Conservation (phyloP, 208 protist genomes). For the Trichomonas vaginalis region DNA sequence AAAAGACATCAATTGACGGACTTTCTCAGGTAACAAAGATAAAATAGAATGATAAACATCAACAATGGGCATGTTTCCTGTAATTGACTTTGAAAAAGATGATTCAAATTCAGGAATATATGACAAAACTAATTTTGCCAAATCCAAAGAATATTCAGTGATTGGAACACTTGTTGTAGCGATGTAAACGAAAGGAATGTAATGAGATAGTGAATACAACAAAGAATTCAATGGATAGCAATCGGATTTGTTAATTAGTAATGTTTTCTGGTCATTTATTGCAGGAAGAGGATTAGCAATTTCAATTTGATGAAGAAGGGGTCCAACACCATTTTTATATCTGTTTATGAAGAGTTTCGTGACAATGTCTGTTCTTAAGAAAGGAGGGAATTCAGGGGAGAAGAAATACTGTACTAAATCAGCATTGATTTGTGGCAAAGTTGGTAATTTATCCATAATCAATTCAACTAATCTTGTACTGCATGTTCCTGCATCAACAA, state of each 20-base stretch:
- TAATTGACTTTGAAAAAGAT: neutral
- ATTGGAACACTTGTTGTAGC: neutral
- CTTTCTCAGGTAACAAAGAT: neutral
- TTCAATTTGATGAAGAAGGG: neutral
- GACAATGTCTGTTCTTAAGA: neutral
- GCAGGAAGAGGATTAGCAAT: neutral
- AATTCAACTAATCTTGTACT: neutral
- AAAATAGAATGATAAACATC: neutral
- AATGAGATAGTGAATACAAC: neutral
- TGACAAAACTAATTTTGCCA: neutral
- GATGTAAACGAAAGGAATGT: neutral
- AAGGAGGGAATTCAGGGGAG: neutral
- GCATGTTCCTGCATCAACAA: neutral
- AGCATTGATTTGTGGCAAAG: neutral
- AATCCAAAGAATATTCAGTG: neutral
- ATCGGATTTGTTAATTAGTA: neutral
- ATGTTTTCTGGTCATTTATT: neutral
- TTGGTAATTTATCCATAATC: neutral
- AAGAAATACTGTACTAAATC: neutral
- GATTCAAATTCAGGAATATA: neutral
- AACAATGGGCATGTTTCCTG: neutral
- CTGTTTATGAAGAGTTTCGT: neutral
- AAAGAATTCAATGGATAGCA: neutral
- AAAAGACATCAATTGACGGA: neutral
- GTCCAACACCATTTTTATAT: neutral